Percentiles rank a stretch among this genome's conserved stretches.
These are phyloP conservation scores for Papilionanthe hybrid DNA, from an alignment of 116 monocot genomes.

Conservation along the genomic window DNA sequence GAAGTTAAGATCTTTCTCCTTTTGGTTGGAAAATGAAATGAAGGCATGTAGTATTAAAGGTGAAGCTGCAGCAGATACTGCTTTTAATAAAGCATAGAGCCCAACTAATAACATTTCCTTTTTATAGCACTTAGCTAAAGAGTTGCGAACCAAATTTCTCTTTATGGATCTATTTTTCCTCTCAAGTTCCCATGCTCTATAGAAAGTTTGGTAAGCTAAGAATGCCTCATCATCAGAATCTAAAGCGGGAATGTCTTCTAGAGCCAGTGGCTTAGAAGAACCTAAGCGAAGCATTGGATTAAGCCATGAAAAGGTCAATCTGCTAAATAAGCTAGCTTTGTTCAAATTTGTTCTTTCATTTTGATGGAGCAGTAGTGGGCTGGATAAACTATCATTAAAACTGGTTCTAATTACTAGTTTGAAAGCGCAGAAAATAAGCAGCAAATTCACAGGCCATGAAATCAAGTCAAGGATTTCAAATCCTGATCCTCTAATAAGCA, in stretches of 20 bases:
- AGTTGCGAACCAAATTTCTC: conserved; percentile 20
- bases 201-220: conserved; percentile 33
- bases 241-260: conserved; percentile 51
- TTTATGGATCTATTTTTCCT: conserved; percentile 15
- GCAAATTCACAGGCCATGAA: conserved; percentile 41
- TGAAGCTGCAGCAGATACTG: conserved; percentile 22
- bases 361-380: conserved; percentile 26
- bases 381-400: not conserved
- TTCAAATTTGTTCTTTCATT: conserved; percentile 10
- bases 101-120: conserved; percentile 44
- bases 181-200: conserved; percentile 20
- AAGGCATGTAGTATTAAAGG: conserved; percentile 52
- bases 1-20: conserved; percentile 13
- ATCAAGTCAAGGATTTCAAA: conserved; percentile 30
- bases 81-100: conserved; percentile 52
- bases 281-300: conserved; percentile 49
- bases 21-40: conserved; percentile 31
- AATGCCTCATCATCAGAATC: conserved; percentile 37
- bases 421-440: conserved; percentile 36
- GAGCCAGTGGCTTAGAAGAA: conserved; percentile 31
- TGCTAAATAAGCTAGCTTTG: conserved; percentile 26
- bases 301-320: conserved; percentile 65
- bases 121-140: conserved; percentile 44
- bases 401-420: not conserved
- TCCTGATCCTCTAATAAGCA: conserved; percentile 18